Evolutionary conservation across 192 early-diverging fungal genomes (phyloP).

Genomic region (Coemansia sp.): DNA sequence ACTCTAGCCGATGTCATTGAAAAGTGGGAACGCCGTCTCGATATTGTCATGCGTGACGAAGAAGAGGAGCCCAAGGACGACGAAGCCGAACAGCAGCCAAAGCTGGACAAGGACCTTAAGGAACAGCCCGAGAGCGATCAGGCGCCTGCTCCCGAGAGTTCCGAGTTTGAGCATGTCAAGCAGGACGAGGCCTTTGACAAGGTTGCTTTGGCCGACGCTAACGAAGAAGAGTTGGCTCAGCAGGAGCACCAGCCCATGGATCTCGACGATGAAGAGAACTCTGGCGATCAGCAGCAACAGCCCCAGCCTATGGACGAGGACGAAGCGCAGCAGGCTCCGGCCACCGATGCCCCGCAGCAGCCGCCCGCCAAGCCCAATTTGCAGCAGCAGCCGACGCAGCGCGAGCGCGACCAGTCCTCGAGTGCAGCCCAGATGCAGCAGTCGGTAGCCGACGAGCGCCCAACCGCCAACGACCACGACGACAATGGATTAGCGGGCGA

Average conservation of each 20-base stretch:
- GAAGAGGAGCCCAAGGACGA: slow-evolving; percentile 45
- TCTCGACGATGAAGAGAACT: slow-evolving; percentile 61
- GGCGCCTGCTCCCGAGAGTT: slow-evolving; percentile 22
- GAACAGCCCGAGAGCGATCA: slow-evolving; percentile 39
- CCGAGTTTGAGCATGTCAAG: slow-evolving; percentile 61
- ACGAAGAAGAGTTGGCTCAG: slow-evolving; percentile 57
- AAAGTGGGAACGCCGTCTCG: slow-evolving; percentile 87
- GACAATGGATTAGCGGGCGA: slow-evolving; percentile 35
- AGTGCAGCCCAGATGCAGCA: slow-evolving; percentile 48
- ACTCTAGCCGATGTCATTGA: slow-evolving; percentile 91
- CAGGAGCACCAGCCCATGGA: slow-evolving; percentile 61
- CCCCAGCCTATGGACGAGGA: slow-evolving; percentile 48
- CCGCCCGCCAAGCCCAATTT: slow-evolving; percentile 12
- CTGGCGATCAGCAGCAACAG: slow-evolving; percentile 45
- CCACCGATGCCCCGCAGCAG: background rate
- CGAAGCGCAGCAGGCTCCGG: slow-evolving; percentile 14
- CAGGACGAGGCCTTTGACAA: slow-evolving; percentile 71
- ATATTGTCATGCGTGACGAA: slow-evolving; percentile 68
- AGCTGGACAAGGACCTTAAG: slow-evolving; percentile 48
- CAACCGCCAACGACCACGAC: slow-evolving; percentile 25
- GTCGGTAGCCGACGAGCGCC: slow-evolving; percentile 40
- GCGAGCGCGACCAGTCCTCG: slow-evolving; percentile 9
- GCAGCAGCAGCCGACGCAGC: slow-evolving; percentile 15
- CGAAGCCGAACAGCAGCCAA: slow-evolving; percentile 36
- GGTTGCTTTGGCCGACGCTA: slow-evolving; percentile 62